Percentiles rank a stretch among this genome's conserved stretches.
phyloP scores from a whole-genome alignment of 768 basidiomycete genomes.

The Mycena belliarum region DNA sequence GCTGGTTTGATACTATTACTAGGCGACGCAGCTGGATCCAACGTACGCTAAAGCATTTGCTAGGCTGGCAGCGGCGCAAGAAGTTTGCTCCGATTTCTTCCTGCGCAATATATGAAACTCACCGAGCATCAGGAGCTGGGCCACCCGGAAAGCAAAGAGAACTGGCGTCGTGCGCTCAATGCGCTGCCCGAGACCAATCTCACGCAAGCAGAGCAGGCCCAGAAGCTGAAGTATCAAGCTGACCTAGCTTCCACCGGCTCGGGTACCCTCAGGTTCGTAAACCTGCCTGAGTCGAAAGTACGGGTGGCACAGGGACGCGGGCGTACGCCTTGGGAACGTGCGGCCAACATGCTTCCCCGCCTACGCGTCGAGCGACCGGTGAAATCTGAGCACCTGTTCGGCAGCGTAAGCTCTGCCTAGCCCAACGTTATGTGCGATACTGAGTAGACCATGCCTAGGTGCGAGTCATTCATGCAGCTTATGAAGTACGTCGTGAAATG shows the following conservation, averaged over 20 bases:
- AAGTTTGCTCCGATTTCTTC: constrained; percentile 8
- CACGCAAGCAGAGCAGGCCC: constrained; percentile 10
- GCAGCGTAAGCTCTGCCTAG: constrained; percentile 3
- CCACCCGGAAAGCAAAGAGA: background rate
- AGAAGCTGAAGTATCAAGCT: constrained; percentile 18
- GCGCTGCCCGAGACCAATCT: constrained; percentile 11
- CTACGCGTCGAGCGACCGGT: constrained; percentile 7
- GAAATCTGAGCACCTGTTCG: background rate
- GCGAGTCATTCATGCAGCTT: constrained; percentile 23
- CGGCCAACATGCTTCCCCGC: constrained; percentile 6
- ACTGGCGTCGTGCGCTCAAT: constrained; percentile 21
- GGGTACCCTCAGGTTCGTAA: no score
- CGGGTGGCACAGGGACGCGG: background rate
- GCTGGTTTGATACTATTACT: background rate
- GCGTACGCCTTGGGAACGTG: constrained; percentile 24
- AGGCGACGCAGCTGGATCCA: constrained; percentile 28
- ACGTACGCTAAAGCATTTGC: constrained; percentile 24
- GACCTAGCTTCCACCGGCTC: constrained; percentile 3
- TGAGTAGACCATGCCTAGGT: constrained; percentile 17
- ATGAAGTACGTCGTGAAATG: constrained; percentile 7
- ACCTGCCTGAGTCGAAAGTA: background rate
- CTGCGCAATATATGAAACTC: background rate
- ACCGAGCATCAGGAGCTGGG: constrained; percentile 2
- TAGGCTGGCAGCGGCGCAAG: constrained; percentile 18
- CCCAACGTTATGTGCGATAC: background rate